Base-by-base conservation (phyloP, 202 grass and related monocot species). In the Digitaria exilis region DNA sequence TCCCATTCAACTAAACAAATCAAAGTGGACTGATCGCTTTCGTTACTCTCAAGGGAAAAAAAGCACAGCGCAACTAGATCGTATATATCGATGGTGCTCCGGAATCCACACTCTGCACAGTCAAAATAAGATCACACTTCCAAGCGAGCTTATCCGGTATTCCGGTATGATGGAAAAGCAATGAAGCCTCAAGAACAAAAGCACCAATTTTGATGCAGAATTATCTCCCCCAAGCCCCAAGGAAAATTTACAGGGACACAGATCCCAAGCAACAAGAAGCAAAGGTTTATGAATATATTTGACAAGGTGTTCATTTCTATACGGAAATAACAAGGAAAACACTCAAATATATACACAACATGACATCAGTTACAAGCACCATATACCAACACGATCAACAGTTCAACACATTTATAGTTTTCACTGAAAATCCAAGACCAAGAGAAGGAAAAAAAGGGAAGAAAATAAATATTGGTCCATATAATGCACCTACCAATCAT, bases 401-500 rank as follows among this genome's bases (percentile, higher is more conserved):
- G 5, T 9, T 8, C 29, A 79, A 77, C 30, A 50, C 57, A 73
- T 52, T 48, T 16, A 1, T 29, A 16, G 14, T 30, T 69, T 54
- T 64, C 48, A 29, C 14, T 65, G 13, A 30, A 82, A 49, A 65
- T 54, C 9, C 78, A 86, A 70, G 66, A 69, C 48, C 64, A 66
- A 65, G 21, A 77, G 25, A 50, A 65, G 4, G 48, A 25, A 37
- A 5, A 31, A 25, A 5, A 37, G 3, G 1, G 9, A 63, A 41
- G 6, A 8, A 48, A 49, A 29, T 45, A 84, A 62, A 80, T 69
- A 48, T 7, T 0, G 5, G n/a, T 51, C 65, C 55, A 78, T 61
- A 46, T 70, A 79, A 91, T 82, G 79, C 74, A 88, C 19, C 83
- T 64, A 76, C 55, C 58, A 75, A 73, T 14, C 65, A 71, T 62